Evolutionary conservation across 305 asterid species (phyloP).

Genomic region (Stenogyne calaminthoides): DNA sequence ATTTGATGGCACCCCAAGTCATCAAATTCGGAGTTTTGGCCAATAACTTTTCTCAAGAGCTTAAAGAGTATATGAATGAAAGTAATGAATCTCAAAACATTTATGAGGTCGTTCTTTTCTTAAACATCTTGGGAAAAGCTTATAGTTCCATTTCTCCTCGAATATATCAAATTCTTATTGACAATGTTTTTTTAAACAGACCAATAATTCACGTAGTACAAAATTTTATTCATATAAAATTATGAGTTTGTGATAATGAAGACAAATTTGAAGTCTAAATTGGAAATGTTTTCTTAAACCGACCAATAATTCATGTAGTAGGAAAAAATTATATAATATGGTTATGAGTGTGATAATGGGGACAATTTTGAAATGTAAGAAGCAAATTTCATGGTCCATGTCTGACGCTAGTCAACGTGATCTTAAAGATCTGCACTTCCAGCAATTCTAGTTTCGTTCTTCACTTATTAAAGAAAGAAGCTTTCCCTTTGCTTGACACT

Average conservation of each 20-base stretch:
- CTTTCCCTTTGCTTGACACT: not conserved
- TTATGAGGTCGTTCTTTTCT: too few relatives aligned
- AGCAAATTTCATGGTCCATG: slow-evolving; percentile 40
- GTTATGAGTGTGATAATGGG: not conserved
- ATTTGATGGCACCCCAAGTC: too few relatives aligned
- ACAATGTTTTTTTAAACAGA: slow-evolving; percentile 2
- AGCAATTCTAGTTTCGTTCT: not conserved
- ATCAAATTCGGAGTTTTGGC: too few relatives aligned
- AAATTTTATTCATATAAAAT: too few relatives aligned
- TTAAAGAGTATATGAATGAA: too few relatives aligned
- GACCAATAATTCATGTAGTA: slow-evolving; percentile 5
- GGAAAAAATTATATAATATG: not conserved
- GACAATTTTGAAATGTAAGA: not conserved
- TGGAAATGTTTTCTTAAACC: slow-evolving; percentile 9
- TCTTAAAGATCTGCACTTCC: not conserved
- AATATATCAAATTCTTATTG: not conserved
- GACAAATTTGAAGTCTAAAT: not conserved
- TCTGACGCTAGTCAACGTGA: slow-evolving; percentile 32
- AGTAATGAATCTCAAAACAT: too few relatives aligned
- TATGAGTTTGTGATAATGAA: too few relatives aligned
- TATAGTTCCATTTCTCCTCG: not conserved
- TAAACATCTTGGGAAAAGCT: too few relatives aligned
- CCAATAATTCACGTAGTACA: not conserved
- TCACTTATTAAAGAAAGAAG: not conserved
- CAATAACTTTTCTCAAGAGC: too few relatives aligned